These are phyloP conservation scores for Eucalyptus fibrosa DNA, from an alignment of 345 rosid species.

Conservation along the genomic window DNA sequence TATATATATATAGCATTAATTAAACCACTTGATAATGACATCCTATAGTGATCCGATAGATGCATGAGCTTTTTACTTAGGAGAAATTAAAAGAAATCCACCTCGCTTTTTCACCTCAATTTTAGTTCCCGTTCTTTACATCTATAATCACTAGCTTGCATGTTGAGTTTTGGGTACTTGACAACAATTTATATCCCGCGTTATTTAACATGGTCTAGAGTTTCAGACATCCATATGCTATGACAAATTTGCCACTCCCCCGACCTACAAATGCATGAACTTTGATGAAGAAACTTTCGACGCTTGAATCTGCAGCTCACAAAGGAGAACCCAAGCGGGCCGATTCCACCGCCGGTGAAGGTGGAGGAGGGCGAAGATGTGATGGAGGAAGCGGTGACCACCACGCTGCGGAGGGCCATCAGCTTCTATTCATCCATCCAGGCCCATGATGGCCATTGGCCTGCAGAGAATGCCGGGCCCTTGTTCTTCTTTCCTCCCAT, in stretches of 20 bases:
- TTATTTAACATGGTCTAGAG: not conserved
- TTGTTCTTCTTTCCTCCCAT: constrained; percentile 52
- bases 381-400: constrained; percentile 15
- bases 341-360: constrained; percentile 22
- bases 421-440: constrained; percentile 43
- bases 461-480: constrained; percentile 50
- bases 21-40: not conserved
- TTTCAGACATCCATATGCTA: not conserved
- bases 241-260: too few species aligned
- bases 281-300: not conserved
- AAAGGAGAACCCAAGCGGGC: constrained; percentile 13
- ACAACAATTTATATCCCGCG: not conserved
- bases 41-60: not conserved
- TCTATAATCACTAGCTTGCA: not conserved
- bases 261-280: not conserved
- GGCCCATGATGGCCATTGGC: constrained; percentile 68
- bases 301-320: constrained; percentile 6
- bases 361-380: constrained; percentile 11
- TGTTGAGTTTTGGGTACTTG: not conserved
- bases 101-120: not conserved
- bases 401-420: constrained; percentile 32
- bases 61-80: not conserved
- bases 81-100: not conserved
- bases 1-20: too few species aligned
- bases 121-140: not conserved